Evolutionary conservation across 176 grass and related monocot genomes (phyloP), one percentile per base, ranked within the genome.

Genomic region (Oryza glumipatula): DNA sequence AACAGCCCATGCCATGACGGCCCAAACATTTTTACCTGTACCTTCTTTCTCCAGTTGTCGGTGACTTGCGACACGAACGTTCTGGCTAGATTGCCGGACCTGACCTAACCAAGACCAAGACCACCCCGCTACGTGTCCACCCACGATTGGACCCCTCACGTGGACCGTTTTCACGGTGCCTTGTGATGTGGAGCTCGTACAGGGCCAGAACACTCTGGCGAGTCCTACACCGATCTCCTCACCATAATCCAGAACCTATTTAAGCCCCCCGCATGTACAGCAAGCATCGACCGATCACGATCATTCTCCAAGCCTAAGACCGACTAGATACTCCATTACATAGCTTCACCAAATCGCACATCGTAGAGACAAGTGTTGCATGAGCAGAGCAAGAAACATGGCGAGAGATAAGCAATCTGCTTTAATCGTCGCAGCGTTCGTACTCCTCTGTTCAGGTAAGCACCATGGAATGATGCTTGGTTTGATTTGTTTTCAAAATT

Each of bases 161-260:
- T 82, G 86, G 47, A 63, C 72, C 51, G 4, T 19, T 19, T 56
- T 56, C 16, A 56, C 51, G 51, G 19, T 58, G 54, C 54, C 17
- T 21, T 7, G 54, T 58, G 54, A 58, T 21, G 17, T 58, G 54
- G 54, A 58, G 54, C 54, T 58, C 17, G 54, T 58, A 58, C 54
- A 76, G 79, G 15, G 78, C 72, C 72, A 60, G 72, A 87, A 87
- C 78, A 68, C 77, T 87, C 71, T 72, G 38, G 86, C 73, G 86
- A 35, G 72, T 77, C 44, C 72, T 67, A 76, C 70, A 68, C 13
- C 7, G 15, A n/a, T 65, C 76, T 21, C 22, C 32, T 21, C 0
- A 8, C 54, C 6, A 7, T 7, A 58, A 58, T 21, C 52, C 36
- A 65, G 65, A 82, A 74, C 68, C 61, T 76, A 61, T 71, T 63